Base-by-base conservation (phyloP, 257 asterid species). In the Salvia rosmarinus region DNA sequence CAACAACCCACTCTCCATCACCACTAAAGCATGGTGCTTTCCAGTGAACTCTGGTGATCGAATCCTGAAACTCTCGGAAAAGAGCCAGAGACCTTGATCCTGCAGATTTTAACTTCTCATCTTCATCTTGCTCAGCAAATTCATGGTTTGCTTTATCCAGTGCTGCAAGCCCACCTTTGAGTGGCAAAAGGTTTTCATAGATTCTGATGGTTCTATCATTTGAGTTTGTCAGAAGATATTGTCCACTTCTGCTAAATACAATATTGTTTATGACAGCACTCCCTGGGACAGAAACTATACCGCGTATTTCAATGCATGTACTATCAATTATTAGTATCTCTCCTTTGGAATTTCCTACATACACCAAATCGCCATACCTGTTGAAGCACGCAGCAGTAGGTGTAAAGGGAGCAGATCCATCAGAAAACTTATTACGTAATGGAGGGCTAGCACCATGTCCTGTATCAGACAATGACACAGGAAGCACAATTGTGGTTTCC, bases 1-100 rank as follows among this genome's bases (percentile, higher is more conserved):
- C 96, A 68, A 92, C 79, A 39, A 92, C 92, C 98, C 98, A 92
- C 85, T 92, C 96, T 6, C 96, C 90, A 73, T 92, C 96, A 69
- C 98, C 98, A 83, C 96, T 92, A 77, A 92, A 90, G 82, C 98
- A 89, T 1, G 96, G 98, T 43, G 91, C 96, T 78, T 92, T 90
- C 98, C 98, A 92, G 51, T 89, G 98, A 82, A 88, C 92, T 83
- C 74, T 90, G 68, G 96, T 92, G 34, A 92, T 85, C 21, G 93
- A 88, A 76, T 92, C 98, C 69, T 92, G 98, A 81, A 92, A 90
- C 81, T 90, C 92, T 12, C 90, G 88, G 73, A 83, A 85, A 59
- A 86, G 86, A 47, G 85, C 69, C 72, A 92, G 79, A 82, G 86
- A 84, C 83, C 71, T 87, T 3, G 85, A 84, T 77, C 98, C 98